phyloP scores from a whole-genome alignment of 1,284 basidiomycete genomes.

The Rhodotorula glutinis region DNA sequence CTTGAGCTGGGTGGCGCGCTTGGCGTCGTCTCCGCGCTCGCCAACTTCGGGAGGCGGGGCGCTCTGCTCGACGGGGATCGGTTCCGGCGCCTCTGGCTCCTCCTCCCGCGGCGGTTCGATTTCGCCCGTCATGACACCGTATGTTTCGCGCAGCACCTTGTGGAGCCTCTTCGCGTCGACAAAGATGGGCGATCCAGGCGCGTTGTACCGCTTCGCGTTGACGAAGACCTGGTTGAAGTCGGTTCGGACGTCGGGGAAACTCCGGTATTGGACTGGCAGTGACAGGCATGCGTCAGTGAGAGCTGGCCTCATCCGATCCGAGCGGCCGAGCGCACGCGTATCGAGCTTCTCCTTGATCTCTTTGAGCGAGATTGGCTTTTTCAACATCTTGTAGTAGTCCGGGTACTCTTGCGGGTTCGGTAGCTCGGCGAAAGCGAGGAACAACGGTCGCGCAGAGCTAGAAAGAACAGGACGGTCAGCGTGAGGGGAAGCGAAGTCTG shows the following conservation, averaged over 20 bases:
- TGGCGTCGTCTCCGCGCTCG: not conserved
- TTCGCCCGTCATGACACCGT: conserved; percentile 32
- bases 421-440: conserved; percentile 36
- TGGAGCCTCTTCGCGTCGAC: conserved; percentile 40
- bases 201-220: conserved; percentile 44
- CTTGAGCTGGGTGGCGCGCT: conserved; percentile 28
- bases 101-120: conserved; percentile 21
- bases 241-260: conserved; percentile 30
- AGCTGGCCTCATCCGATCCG: too few species aligned
- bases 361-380: conserved; percentile 38
- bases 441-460: conserved; percentile 13
- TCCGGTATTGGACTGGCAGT: conserved; percentile 24
- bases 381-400: conserved; percentile 42
- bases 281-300: not conserved
- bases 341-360: conserved; percentile 35
- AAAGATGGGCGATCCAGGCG: conserved; percentile 36
- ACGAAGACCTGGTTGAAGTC: conserved; percentile 43
- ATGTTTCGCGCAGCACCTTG: conserved; percentile 28
- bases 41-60: not conserved
- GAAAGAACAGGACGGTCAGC: not conserved
- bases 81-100: not conserved
- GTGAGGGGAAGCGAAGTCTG: not conserved
- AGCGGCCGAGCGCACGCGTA: conserved; percentile 13
- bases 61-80: not conserved
- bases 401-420: conserved; percentile 38